Base-by-base conservation (phyloP, 2,329 filamentous ascomycete genomes). In the Escovopsis sp. region DNA sequence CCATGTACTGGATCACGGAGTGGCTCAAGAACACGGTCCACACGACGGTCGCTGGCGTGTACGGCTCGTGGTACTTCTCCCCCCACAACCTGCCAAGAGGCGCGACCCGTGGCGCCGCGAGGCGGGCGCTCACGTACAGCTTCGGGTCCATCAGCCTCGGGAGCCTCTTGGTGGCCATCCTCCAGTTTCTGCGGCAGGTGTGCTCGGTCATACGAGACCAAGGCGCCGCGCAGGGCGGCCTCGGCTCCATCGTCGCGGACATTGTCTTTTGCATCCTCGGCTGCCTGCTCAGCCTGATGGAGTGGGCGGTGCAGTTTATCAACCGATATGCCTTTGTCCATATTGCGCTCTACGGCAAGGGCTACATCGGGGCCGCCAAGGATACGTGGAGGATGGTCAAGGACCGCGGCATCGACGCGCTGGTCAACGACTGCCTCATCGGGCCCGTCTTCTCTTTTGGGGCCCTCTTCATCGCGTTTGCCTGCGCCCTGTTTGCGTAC, bases 21-120 rank as follows among this genome's bases (percentile, higher is more conserved):
- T 89, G 83, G 73, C 66, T 95, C 52, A 95, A 95, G 67, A 94
- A 94, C 62, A 87, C 85, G 1, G 85, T 94, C 38, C 87, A 96
- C 58, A 82, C 82, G 2, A 87, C 79, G 23, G 82, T 94, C 45
- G 83, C 86, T 0, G 88, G 89, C 0, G 80, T 94, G 0, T 95
- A 94, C 53, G 88, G 86, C 1, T 82, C 82, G 1, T 96, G 89
- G 89, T 96, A 94, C 65, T 95, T 94, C 59, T 82, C 75, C 48
- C 62, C 75, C 0, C 64, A 70, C 44, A 73, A 77, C 36, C 82
- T 85, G 54, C 86, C 88, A 28, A 79, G 74, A 48, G 79, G 79
- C 10, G 80, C 85, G 1, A 95, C 89, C 0, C 76, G 86, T 11
- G 84, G 85, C n/a, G 84, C 89, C 0, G 73, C 91, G 49, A 80